Conservation (phyloP, 257 asterid genomes). For the Verbascum thapsus region DNA sequence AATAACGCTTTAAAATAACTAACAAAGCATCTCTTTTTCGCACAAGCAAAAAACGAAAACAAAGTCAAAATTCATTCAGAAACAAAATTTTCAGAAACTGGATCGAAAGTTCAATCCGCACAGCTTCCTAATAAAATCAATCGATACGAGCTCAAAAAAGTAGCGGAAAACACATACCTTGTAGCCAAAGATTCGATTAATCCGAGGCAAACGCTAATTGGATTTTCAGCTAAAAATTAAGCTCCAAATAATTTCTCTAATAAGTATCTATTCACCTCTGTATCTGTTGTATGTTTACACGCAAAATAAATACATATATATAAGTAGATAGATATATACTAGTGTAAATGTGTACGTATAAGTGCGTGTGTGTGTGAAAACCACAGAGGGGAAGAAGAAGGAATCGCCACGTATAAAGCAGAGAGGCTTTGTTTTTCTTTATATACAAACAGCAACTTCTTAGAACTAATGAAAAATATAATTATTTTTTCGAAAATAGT, state of each 20-base stretch:
- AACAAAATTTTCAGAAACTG: conserved; percentile 10
- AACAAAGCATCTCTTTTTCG: conserved; percentile 17
- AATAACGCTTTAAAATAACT: background rate
- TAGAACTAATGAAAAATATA: conserved; percentile 5
- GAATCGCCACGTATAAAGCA: conserved; percentile 23
- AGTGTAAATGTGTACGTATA: conserved; percentile 4
- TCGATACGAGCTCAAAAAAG: background rate
- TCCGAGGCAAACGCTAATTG: conserved; percentile 10
- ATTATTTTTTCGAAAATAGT: background rate
- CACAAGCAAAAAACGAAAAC: background rate
- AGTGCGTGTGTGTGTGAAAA: conserved; percentile 8
- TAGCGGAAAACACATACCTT: conserved; percentile 36
- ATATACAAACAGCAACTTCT: no score
- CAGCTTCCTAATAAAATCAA: background rate
- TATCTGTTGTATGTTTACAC: background rate
- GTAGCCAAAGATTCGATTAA: conserved; percentile 32
- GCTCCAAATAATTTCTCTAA: conserved; percentile 22
- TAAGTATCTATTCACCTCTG: conserved; percentile 10
- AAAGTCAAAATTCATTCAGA: background rate
- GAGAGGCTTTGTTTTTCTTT: background rate
- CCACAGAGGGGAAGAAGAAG: background rate
- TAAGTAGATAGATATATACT: no score
- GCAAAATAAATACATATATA: background rate
- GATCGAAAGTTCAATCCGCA: conserved; percentile 28
- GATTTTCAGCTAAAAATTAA: conserved; percentile 31